phyloP scores from a whole-genome alignment of 352 stramenopile genomes.

The Phytophthora macrochlamydospora region DNA sequence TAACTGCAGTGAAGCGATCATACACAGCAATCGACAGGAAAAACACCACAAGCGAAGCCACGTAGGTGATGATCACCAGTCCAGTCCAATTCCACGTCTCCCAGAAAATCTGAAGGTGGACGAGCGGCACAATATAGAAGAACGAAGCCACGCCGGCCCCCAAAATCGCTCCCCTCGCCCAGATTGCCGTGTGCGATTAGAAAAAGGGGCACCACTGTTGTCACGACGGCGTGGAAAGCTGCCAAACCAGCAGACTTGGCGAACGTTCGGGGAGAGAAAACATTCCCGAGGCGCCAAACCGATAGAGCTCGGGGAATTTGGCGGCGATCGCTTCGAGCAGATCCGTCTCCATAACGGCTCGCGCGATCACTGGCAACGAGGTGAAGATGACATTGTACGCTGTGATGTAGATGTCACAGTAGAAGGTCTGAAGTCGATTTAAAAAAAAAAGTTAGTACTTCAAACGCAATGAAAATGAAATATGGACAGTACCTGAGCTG shows the following conservation, averaged over 20 bases:
- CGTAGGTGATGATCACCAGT: slow-evolving; percentile 46
- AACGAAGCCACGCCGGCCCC: slow-evolving; percentile 92
- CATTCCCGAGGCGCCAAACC: slow-evolving; percentile 56
- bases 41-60: slow-evolving; percentile 56
- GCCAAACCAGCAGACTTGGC: slow-evolving; percentile 45
- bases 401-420: slow-evolving; percentile 84
- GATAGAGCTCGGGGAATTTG: slow-evolving; percentile 81
- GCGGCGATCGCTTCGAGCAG: slow-evolving; percentile 64
- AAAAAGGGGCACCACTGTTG: slow-evolving; percentile 61
- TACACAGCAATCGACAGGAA: slow-evolving; percentile 56
- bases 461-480: too few relatives aligned
- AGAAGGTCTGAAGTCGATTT: slow-evolving; percentile 58
- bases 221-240: slow-evolving; percentile 61
- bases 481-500: slow-evolving; percentile 51
- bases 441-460: neutral
- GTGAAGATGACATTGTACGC: slow-evolving; percentile 96
- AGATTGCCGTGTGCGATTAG: slow-evolving; percentile 49
- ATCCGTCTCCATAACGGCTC: slow-evolving; percentile 81
- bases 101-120: slow-evolving; percentile 88
- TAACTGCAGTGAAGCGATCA: slow-evolving; percentile 48
- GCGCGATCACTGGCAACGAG: slow-evolving; percentile 86
- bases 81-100: slow-evolving; percentile 85
- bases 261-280: slow-evolving; percentile 67
- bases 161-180: slow-evolving; percentile 72
- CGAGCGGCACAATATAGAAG: slow-evolving; percentile 92